Base-by-base conservation (phyloP, 495 filamentous ascomycete species). In the Penicillium ucsense region DNA sequence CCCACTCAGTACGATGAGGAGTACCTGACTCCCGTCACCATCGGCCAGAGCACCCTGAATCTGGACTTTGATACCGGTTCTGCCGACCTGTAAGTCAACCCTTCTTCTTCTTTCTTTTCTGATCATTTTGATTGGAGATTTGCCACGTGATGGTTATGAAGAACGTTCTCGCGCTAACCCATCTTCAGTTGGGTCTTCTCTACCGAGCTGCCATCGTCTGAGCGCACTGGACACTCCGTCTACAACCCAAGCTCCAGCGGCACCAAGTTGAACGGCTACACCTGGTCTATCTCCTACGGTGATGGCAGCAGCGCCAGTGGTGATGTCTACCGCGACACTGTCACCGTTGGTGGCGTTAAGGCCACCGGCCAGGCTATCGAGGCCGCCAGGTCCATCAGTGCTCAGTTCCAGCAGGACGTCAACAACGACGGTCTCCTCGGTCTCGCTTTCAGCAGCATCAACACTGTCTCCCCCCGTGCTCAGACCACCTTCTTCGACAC, bases 11-110 rank as follows among this genome's bases (percentile, higher is more conserved):
- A 76, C 50, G 85, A 87, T 56, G 52, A 59, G 38, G 77, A 83
- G 57, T 89, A 85, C 50, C 56, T 88, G 46, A 75, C 72, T 10
- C 81, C 82, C 10, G 81, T 88, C 34, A 67, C 59, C 0, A 67
- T 88, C 43, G 85, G 85, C 44, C 64, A 66, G 10, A 76, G 79
- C 48, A 74, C 70, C 0, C 54, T 88, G 49, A 72, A 79, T 48
- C 54, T 88, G 41, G 80, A 86, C 57, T 72, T 87, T 52, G 85
- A 89, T 60, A 86, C 85, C 31, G 85, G 85, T 2, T 84, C 79
- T 29, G 76, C 81, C 40, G 85, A 88, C 64, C 76, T 89, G 71
- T 88, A 55, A 68, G 76, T 70, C 12, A 9, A 6, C 29, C 30
- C 1, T 9, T 34, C 20, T 11, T 30, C 3, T 41, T 3, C 29